Percentiles rank a stretch among this genome's conserved stretches.
Conservation (phyloP, 257 asterid species). For the Primulina eburnea region DNA sequence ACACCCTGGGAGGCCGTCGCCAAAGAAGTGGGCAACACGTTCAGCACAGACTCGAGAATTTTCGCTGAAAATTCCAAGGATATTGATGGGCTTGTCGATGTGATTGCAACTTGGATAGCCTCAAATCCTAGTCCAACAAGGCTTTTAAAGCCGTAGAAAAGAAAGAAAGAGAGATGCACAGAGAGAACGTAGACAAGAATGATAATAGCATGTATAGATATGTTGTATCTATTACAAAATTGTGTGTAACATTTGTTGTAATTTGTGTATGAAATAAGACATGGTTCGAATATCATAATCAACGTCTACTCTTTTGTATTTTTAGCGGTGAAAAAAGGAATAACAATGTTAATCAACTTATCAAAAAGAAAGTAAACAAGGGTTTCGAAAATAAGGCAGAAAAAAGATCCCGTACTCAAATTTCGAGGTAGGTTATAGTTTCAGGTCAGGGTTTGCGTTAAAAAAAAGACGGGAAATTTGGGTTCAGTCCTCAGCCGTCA, state of each 20-base stretch:
- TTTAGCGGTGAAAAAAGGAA: too few relatives aligned
- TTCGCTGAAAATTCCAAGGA: conserved; percentile 59
- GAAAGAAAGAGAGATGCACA: neutral
- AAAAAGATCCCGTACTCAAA: too few relatives aligned
- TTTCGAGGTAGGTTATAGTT: too few relatives aligned
- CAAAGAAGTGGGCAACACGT: conserved; percentile 64
- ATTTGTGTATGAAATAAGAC: neutral
- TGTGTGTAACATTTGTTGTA: neutral
- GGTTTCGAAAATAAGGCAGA: too few relatives aligned
- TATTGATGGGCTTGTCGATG: conserved; percentile 62
- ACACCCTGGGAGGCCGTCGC: conserved; percentile 96
- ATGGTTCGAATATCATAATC: too few relatives aligned
- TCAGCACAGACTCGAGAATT: conserved; percentile 50
- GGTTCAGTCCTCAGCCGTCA: too few relatives aligned
- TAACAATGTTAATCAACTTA: too few relatives aligned
- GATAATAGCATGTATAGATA: neutral
- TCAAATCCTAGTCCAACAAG: conserved; percentile 53
- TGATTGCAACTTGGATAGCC: conserved; percentile 62
- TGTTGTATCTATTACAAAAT: too few relatives aligned
- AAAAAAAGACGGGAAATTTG: too few relatives aligned
- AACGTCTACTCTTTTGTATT: too few relatives aligned
- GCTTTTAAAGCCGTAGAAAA: conserved; percentile 35
- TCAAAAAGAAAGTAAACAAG: too few relatives aligned
- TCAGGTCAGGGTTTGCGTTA: too few relatives aligned
- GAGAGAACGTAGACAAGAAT: neutral